Evolutionary conservation across 2,329 filamentous ascomycete genomes (phyloP).

Genomic region (Penicillium sp.): DNA sequence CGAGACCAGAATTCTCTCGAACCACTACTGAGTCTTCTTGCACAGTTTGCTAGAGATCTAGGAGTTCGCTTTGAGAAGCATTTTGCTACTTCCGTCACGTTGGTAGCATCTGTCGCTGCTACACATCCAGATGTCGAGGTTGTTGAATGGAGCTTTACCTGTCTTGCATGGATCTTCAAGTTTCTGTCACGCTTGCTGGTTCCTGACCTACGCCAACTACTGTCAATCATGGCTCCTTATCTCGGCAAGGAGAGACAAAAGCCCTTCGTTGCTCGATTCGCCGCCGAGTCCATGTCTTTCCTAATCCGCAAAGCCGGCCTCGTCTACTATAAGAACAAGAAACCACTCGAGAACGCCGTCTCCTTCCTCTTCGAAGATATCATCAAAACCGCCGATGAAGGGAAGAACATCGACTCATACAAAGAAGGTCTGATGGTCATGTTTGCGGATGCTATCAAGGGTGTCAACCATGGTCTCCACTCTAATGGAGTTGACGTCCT

Average conservation of each 20-base stretch:
- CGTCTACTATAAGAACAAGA: slow-evolving; percentile 71
- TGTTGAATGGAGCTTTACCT: slow-evolving; percentile 97
- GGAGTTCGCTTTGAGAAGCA: slow-evolving; percentile 86
- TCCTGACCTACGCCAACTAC: slow-evolving; percentile 81
- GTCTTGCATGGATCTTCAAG: slow-evolving; percentile 94
- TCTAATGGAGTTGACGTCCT: slow-evolving; percentile 60
- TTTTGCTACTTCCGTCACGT: slow-evolving; percentile 73
- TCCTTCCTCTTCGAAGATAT: slow-evolving; percentile 73
- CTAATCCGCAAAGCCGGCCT: slow-evolving; percentile 85
- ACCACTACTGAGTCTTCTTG: slow-evolving; percentile 82
- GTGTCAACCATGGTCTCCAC: slow-evolving; percentile 62
- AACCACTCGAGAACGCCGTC: slow-evolving; percentile 71
- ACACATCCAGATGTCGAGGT: slow-evolving; percentile 79
- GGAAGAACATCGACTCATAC: slow-evolving; percentile 60
- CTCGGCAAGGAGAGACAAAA: slow-evolving; percentile 83
- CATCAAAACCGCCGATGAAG: slow-evolving; percentile 36
- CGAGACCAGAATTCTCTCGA: slow-evolving; percentile 81
- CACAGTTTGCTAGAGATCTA: slow-evolving; percentile 92
- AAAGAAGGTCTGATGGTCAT: slow-evolving; percentile 89
- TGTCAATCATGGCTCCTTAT: slow-evolving; percentile 79
- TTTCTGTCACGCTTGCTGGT: slow-evolving; percentile 88
- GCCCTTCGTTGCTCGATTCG: slow-evolving; percentile 85
- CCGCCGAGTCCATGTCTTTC: slow-evolving; percentile 93
- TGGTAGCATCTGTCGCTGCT: slow-evolving; percentile 77
- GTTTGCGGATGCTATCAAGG: slow-evolving; percentile 78